Evolutionary conservation across 345 rosid species (phyloP), one percentile per base, ranked within the genome.

Genomic region (Acer negundo): DNA sequence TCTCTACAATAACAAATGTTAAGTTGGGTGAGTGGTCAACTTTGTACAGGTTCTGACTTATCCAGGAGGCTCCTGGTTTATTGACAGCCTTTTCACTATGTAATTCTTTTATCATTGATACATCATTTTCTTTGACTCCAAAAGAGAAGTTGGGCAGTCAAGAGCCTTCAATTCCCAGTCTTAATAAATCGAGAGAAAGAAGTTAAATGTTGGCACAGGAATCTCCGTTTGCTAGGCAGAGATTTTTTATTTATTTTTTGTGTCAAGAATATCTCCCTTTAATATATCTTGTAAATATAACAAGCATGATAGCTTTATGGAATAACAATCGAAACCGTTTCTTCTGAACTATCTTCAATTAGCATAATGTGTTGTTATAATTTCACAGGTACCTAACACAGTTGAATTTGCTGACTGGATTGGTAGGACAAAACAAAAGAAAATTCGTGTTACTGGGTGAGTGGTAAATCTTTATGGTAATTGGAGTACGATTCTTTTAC

Each of bases 351-450:
- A 9, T 11, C 63, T 3, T n/a, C 24, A 6, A 22, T n/a, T n/a
- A 78, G 38, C 74, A 38, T 66, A 22, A 20, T 58, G 69, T 75
- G 19, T 46, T 70, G 6, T 17, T 63, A 38, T 59, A 70, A 75
- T 72, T 63, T 74, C 75, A 42, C 85, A 95, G 99, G 99, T 95
- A 55, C 98, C 99, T 15, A 95, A 95, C 83, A 95, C 95, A 79
- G 69, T 81, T 83, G 98, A 95, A 80, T 95, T 95, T 88, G 98
- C 98, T 70, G 97, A 90, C 55, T 95, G 99, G 99, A 95, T 95
- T 85, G 92, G 99, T 74, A 88, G 97, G 73, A 95, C 98, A 77
- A 95, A 95, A 84, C 94, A 91, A 82, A 95, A 95, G 81, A 86
- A 89, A 87, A 95, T 95, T 68, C 96, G 83, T 74, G 94, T 95